Evolutionary conservation across 1,139 yeast genomes (phyloP).

Genomic region (Blastobotrys illinoisensis): DNA sequence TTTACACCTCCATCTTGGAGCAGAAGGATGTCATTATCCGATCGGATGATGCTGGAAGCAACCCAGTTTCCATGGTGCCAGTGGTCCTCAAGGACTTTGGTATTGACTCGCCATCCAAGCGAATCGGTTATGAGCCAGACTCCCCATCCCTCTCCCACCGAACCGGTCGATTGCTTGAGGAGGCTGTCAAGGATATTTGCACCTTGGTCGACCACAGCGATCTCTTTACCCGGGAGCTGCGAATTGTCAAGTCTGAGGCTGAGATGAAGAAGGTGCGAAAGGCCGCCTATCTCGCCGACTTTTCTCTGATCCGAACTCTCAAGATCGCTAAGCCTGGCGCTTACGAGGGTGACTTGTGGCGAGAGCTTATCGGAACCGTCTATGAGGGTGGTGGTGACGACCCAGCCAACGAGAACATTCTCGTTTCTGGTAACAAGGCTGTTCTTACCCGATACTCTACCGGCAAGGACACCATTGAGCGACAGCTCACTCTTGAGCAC

Average conservation of each 20-base stretch:
- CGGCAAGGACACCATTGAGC: slow-evolving; percentile 11
- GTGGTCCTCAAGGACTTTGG: slow-evolving; percentile 10
- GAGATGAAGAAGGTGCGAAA: slow-evolving; percentile 13
- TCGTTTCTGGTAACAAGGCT: slow-evolving; percentile 12
- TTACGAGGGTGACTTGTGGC: slow-evolving; percentile 12
- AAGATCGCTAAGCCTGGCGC: slow-evolving; percentile 13
- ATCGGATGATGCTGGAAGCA: slow-evolving; percentile 12
- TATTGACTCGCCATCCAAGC: slow-evolving; percentile 7
- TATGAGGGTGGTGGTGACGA: slow-evolving; percentile 13
- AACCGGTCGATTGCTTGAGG: slow-evolving; percentile 8
- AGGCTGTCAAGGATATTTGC: slow-evolving; percentile 9
- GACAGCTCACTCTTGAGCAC: slow-evolving; percentile 11
- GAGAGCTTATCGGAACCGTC: slow-evolving; percentile 11
- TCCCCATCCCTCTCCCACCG: slow-evolving; percentile 10
- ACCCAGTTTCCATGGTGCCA: slow-evolving; percentile 12
- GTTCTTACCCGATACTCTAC: slow-evolving; percentile 13
- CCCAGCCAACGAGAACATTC: slow-evolving; percentile 13
- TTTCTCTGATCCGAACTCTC: slow-evolving; percentile 9
- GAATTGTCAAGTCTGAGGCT: slow-evolving; percentile 11
- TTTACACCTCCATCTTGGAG: slow-evolving; percentile 10
- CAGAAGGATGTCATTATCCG: slow-evolving; percentile 12
- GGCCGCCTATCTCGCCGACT: slow-evolving; percentile 13
- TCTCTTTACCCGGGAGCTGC: slow-evolving; percentile 10
- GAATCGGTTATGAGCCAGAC: slow-evolving; percentile 12
- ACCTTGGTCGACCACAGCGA: slow-evolving; percentile 12